These are phyloP conservation scores for Elongisporangium senticosum DNA, from an alignment of 352 stramenopile species.

Conservation along the genomic window DNA sequence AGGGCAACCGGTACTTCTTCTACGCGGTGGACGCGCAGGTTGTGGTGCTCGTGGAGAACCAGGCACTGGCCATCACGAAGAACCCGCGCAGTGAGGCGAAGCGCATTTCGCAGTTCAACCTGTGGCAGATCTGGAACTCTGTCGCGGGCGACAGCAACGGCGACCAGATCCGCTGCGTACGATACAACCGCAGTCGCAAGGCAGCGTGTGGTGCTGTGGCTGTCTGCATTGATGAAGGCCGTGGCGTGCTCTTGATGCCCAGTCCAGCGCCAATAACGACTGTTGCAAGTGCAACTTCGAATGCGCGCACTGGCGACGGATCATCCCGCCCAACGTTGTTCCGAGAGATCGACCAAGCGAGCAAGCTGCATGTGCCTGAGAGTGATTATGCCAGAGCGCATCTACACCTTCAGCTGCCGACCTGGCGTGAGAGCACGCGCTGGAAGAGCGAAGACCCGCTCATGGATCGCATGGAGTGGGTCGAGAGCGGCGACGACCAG, in stretches of 20 bases:
- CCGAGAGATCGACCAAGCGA: not conserved
- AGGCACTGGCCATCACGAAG: constrained; percentile 7
- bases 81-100: constrained; percentile 19
- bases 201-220: constrained; percentile 48
- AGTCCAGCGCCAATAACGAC: constrained; percentile 14
- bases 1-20: constrained; percentile 52
- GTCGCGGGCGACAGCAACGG: constrained; percentile 7
- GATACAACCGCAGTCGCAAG: constrained; percentile 50
- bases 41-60: constrained; percentile 53
- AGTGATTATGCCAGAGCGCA: constrained; percentile 60
- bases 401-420: constrained; percentile 58
- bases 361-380: not conserved
- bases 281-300: not conserved
- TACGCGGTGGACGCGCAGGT: constrained; percentile 50
- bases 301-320: not conserved
- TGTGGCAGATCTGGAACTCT: constrained; percentile 64
- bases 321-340: not conserved
- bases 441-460: constrained; percentile 62
- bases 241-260: constrained; percentile 59
- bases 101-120: constrained; percentile 40
- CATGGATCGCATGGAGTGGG: constrained; percentile 68
- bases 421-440: constrained; percentile 62
- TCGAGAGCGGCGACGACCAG: constrained; percentile 62
- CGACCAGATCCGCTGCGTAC: constrained; percentile 39
- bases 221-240: constrained; percentile 54